Evolutionary conservation across 208 protist species (phyloP), one percentile per base, ranked within the genome.

Genomic region (Trypanosoma melophagium): DNA sequence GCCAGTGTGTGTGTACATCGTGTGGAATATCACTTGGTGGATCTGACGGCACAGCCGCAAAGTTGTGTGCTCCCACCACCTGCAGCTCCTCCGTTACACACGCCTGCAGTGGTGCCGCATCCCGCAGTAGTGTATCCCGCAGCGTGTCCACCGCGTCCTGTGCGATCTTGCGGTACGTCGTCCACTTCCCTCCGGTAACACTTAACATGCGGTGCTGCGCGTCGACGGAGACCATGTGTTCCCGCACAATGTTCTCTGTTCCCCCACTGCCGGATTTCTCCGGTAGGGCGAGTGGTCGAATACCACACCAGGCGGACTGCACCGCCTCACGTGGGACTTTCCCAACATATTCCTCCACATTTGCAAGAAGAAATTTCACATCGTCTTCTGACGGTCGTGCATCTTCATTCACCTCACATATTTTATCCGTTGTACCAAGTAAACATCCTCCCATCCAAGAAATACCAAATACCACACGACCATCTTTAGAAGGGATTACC

Each of bases 131-230:
- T 7, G 79, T 83, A 47, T 64, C 71, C 19, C 75, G 57, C 2
- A 90, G 74, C 17, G 75, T 64, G 75, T 96, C 84, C 21, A 98
- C 83, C 3, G 86, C 80, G 66, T 98, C 89, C 81, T 98, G 82
- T 14, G 92, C 86, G 76, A 98, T 98, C 67, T 88, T 84, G 63
- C 97, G 92, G 81, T 97, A 98, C 35, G 95, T 98, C 50, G 97
- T 98, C 96, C 97, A 98, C 81, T 98, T 98, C 44, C 97, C 96
- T 22, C 97, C 97, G 7, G 84, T 84, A 24, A 98, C 85, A 61
- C 86, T 92, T 12, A 98, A 41, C 41, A 98, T 84, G 44, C 66
- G 87, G 42, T 73, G 64, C 28, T 76, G n/a, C 40, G 60, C 54
- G 59, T 92, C 81, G 2, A 88, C 80, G 12, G 90, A 73, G 69